Conservation (phyloP, 495 filamentous ascomycete species). For the Penicillium simplicissimum region DNA sequence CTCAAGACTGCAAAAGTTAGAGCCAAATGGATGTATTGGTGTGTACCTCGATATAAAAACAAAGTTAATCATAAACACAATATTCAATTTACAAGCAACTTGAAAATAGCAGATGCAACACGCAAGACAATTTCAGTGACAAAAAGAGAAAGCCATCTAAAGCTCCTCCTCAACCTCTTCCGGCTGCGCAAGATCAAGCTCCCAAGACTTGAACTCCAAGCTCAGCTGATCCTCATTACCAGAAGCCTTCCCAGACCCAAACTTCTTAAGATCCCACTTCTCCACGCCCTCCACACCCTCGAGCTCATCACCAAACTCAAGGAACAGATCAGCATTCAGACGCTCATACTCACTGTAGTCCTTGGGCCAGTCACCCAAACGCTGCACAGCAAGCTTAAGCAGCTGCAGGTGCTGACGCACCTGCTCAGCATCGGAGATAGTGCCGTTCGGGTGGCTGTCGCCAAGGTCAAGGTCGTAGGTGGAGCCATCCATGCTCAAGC, state of each 20-base stretch:
- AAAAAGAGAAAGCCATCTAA: background rate
- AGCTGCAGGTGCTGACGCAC: constrained; percentile 40
- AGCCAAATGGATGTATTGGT: background rate
- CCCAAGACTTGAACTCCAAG: constrained; percentile 22
- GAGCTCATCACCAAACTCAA: constrained; percentile 28
- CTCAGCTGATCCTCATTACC: constrained; percentile 21
- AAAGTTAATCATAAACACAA: background rate
- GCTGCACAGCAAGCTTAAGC: constrained; percentile 42
- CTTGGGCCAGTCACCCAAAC: constrained; percentile 44
- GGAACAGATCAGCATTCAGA: constrained; percentile 22
- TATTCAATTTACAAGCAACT: background rate
- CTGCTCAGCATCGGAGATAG: constrained; percentile 30
- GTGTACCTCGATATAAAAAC: background rate
- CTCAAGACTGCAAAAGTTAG: background rate
- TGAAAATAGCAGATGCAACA: background rate
- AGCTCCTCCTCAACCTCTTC: constrained; percentile 27
- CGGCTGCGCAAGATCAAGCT: constrained; percentile 21
- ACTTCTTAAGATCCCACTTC: constrained; percentile 41
- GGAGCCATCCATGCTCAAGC: constrained; percentile 26
- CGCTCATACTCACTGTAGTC: constrained; percentile 38
- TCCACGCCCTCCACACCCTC: constrained; percentile 38
- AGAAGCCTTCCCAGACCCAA: constrained; percentile 34
- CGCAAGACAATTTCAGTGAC: background rate
- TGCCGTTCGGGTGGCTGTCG: constrained; percentile 16
- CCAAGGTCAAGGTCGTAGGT: constrained; percentile 25